phyloP scores from a whole-genome alignment of 2,329 filamentous ascomycete genomes.

The Aspergillus viridinutans region DNA sequence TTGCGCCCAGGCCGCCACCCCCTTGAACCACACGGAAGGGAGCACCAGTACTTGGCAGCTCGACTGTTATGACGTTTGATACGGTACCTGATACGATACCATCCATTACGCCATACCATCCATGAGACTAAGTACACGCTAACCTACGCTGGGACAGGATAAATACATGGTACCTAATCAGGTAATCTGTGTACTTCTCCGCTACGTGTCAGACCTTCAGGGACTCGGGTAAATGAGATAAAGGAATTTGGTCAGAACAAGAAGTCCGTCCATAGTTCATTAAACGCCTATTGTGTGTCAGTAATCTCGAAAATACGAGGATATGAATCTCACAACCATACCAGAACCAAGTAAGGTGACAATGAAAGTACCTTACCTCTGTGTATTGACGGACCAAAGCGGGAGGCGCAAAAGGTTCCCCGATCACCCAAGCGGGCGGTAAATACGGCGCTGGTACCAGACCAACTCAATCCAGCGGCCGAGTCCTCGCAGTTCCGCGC shows the following conservation, averaged over 20 bases:
- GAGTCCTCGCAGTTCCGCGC: slow-evolving; percentile 17
- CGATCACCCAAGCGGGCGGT: slow-evolving; percentile 3
- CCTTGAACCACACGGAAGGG: slow-evolving; percentile 27
- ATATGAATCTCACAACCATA: not conserved
- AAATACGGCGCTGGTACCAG: slow-evolving; percentile 8
- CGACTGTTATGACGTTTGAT: slow-evolving; percentile 11
- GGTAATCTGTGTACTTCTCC: not conserved
- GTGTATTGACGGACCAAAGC: slow-evolving; percentile 9
- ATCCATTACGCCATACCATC: not conserved
- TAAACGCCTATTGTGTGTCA: not conserved
- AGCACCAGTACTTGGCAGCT: slow-evolving; percentile 16
- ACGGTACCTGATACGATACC: slow-evolving; percentile 15
- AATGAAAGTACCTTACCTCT: not conserved
- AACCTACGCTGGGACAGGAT: not conserved
- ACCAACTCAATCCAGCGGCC: not conserved
- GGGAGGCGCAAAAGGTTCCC: slow-evolving; percentile 2
- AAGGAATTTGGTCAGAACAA: not conserved
- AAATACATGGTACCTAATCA: not conserved
- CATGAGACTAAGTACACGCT: not conserved
- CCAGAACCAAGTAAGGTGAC: not conserved
- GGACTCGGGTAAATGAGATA: not conserved
- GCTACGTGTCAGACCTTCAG: not conserved
- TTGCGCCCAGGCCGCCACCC: slow-evolving; percentile 27
- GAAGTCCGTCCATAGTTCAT: too few species aligned
- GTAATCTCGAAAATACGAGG: not conserved